Conservation (phyloP, 1,284 basidiomycete genomes). For the Tylopilus sp. region DNA sequence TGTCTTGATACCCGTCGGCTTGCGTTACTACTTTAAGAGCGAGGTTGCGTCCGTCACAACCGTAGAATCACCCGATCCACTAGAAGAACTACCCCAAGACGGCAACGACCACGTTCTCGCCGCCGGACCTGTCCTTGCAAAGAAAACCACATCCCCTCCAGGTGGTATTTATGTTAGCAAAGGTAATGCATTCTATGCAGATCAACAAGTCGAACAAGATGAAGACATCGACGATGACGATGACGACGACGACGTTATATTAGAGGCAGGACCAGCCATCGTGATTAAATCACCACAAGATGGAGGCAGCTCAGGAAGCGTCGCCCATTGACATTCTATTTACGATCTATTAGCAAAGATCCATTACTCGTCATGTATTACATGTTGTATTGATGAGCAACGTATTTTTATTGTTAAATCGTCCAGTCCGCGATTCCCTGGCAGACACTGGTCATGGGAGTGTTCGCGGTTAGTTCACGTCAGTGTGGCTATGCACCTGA, state of each 20-base stretch:
- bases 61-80: conserved; percentile 36
- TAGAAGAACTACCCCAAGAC: conserved; percentile 31
- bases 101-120: conserved; percentile 49
- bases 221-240: conserved; percentile 36
- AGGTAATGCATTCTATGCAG: conserved; percentile 35
- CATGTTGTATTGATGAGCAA: conserved; percentile 16
- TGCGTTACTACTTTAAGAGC: conserved; percentile 71
- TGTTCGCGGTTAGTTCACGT: too few relatives aligned
- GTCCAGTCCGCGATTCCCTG: neutral
- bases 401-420: conserved; percentile 9
- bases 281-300: conserved; percentile 39
- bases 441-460: too few relatives aligned
- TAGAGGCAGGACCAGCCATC: conserved; percentile 63
- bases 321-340: conserved; percentile 17
- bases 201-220: conserved; percentile 39
- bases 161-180: conserved; percentile 37
- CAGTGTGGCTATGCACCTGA: conserved; percentile 7
- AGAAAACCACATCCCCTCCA: conserved; percentile 39
- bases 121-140: conserved; percentile 43
- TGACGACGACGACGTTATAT: conserved; percentile 54
- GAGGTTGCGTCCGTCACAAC: conserved; percentile 49
- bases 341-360: conserved; percentile 13
- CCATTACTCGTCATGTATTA: conserved; percentile 19
- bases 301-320: conserved; percentile 28
- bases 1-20: conserved; percentile 86